These are phyloP conservation scores for Hymenoscyphus linearis DNA, from an alignment of 2,329 filamentous ascomycete species.

Conservation along the genomic window DNA sequence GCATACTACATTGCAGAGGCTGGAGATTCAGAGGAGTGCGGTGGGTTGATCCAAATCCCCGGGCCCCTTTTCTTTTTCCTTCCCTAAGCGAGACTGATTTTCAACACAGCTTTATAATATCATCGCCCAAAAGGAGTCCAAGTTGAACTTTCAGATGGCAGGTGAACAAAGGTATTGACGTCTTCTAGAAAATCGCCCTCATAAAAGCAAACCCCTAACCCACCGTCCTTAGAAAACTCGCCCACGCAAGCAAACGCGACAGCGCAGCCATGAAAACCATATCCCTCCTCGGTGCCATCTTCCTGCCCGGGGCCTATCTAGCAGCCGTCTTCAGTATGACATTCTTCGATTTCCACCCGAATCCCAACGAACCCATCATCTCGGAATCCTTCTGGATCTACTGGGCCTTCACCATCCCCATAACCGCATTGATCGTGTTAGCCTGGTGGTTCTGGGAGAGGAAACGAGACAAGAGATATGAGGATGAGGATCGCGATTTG, in stretches of 20 bases:
- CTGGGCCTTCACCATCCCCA: constrained; percentile 54
- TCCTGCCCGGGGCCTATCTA: constrained; percentile 57
- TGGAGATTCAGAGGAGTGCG: constrained; percentile 57
- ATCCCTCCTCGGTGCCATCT: constrained; percentile 57
- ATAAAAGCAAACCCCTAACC: background rate
- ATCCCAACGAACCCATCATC: constrained; percentile 25
- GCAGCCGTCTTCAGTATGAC: constrained; percentile 62
- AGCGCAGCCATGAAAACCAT: constrained; percentile 58
- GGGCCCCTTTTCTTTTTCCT: background rate
- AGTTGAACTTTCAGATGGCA: constrained; percentile 55
- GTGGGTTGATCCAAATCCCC: constrained; percentile 36
- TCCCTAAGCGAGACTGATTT: constrained; percentile 8
- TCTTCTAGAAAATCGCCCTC: too few species aligned
- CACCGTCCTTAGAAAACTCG: constrained; percentile 28
- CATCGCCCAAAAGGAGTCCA: constrained; percentile 59
- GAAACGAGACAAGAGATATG: constrained; percentile 18
- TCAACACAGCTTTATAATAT: constrained; percentile 54
- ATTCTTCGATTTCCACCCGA: constrained; percentile 55
- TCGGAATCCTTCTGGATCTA: constrained; percentile 56
- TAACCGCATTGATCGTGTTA: constrained; percentile 50
- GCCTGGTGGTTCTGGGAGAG: constrained; percentile 45
- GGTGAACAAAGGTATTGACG: constrained; percentile 32
- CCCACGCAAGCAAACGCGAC: constrained; percentile 37
- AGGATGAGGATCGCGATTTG: constrained; percentile 26
- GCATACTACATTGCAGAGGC: constrained; percentile 53